These are phyloP conservation scores for Cucurbita argyrosperma DNA, from an alignment of 306 rosid species.

Conservation along the genomic window DNA sequence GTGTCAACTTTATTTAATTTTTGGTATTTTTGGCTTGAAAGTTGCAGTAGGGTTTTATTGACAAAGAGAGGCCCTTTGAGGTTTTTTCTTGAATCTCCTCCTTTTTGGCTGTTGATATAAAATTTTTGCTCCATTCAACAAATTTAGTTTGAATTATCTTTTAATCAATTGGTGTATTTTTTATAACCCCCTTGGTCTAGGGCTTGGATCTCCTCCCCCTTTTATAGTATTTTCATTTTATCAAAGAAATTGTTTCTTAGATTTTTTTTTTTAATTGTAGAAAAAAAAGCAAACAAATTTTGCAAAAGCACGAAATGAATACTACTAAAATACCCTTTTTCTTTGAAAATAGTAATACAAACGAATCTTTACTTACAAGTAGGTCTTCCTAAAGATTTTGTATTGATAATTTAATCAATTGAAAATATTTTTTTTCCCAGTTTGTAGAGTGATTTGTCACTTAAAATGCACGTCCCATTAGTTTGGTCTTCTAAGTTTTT, in stretches of 20 bases:
- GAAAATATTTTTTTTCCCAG: neutral
- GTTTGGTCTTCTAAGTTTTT: neutral
- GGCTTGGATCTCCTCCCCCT: neutral
- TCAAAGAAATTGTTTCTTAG: neutral
- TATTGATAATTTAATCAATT: neutral
- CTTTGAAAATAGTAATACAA: neutral
- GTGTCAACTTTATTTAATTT: neutral
- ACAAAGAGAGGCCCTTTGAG: neutral
- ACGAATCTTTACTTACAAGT: neutral
- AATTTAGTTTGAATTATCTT: neutral
- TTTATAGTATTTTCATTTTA: neutral
- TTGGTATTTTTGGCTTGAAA: neutral
- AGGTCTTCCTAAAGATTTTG: neutral
- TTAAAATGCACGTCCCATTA: neutral
- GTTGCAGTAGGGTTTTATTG: neutral
- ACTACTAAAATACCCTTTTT: neutral
- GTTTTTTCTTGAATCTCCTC: neutral
- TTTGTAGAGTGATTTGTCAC: neutral
- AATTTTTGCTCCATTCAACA: neutral
- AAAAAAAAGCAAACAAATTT: neutral
- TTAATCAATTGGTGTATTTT: neutral
- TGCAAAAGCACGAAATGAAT: neutral
- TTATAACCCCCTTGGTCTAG: neutral
- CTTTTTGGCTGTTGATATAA: neutral
- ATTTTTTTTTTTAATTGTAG: neutral